Evolutionary conservation across 169 alveolate genomes (phyloP), one percentile per base, ranked within the genome.

Genomic region (Plasmodium cynomolgi): DNA sequence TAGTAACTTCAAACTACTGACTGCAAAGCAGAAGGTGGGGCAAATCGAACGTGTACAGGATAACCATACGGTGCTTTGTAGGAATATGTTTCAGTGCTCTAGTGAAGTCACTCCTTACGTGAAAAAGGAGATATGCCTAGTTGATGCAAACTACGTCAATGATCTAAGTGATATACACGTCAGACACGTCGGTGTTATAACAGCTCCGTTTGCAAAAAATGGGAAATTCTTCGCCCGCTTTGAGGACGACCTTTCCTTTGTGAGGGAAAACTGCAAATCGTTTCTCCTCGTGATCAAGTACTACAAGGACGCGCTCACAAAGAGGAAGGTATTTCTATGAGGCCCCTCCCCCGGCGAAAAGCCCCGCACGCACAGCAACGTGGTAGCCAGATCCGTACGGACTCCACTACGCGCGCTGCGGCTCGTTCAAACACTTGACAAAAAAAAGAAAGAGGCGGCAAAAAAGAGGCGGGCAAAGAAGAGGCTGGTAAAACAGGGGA

Each of bases 171-270:
- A 33, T 8, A 62, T 41, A 4, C 71, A 80, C n/a, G 81, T 68
- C 26, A n/a, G 29, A 34, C 73, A 79, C 17, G 34, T 80, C 7
- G 94, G 94, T 17, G 9, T 34, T 80, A 41, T 88, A 77, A 50
- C 62, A 6, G 81, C 81, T 39, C 83, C 94, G 15, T 88, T 88
- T 88, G 94, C 94, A 39, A 88, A 88, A 77, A 79, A 23, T 79
- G 94, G 94, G 4, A 88, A 88, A 26, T 79, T 79, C 71, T 5
- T 79, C 39, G 88, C 56, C 23, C 80, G 33, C n/a, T 88, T 88
- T 79, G 90, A 88, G 73, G 94, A 88, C 1, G 94, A 88, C 23
- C 80, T 88, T 44, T 88, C 88, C 15, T 11, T 26, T 80, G 23
- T 88, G 41, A 13, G 72, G 56, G 50, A 88, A 20, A 80, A 80